These are phyloP conservation scores for Tricholoma saponaceum DNA, from an alignment of 768 basidiomycete species.

Conservation along the genomic window DNA sequence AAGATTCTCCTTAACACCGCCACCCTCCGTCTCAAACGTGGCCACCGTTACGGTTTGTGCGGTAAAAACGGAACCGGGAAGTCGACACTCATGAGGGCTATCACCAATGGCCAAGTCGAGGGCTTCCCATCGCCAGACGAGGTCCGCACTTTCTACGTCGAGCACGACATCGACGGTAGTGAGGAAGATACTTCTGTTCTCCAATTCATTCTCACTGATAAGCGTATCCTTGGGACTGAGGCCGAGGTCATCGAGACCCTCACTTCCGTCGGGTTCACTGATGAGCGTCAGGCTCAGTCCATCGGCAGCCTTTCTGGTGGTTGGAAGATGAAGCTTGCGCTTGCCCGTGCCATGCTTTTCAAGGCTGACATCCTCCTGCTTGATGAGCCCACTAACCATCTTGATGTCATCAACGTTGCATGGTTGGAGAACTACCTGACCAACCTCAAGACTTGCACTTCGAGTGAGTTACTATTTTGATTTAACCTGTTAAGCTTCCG, in stretches of 20 bases:
- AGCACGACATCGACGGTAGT: slow-evolving; percentile 97
- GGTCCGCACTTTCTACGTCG: slow-evolving; percentile 98
- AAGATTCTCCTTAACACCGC: slow-evolving; percentile 98
- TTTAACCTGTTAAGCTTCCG: background rate
- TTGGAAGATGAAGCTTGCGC: slow-evolving; percentile 99
- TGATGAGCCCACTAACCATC: slow-evolving; percentile 95
- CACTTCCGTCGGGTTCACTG: slow-evolving; percentile 87
- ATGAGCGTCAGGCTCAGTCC: slow-evolving; percentile 77
- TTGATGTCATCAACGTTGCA: slow-evolving; percentile 96
- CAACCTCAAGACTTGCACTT: slow-evolving; percentile 85
- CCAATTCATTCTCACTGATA: slow-evolving; percentile 82
- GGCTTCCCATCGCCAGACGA: slow-evolving; percentile 97
- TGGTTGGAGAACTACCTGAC: slow-evolving; percentile 96
- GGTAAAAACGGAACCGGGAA: slow-evolving; percentile 99
- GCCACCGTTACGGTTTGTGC: slow-evolving; percentile 97
- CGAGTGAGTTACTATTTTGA: slow-evolving; percentile 50
- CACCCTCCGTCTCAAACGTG: slow-evolving; percentile 94
- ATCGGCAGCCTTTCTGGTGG: slow-evolving; percentile 95
- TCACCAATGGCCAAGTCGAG: slow-evolving; percentile 93
- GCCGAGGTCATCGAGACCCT: slow-evolving; percentile 78
- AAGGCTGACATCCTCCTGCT: slow-evolving; percentile 95
- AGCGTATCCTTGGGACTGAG: slow-evolving; percentile 68
- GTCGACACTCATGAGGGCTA: slow-evolving; percentile 90
- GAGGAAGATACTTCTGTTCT: slow-evolving; percentile 90
- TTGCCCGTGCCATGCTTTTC: slow-evolving; percentile 97